A percentile compares a stretch with the other conserved stretches of the same genome.
Evolutionary conservation across 1,284 basidiomycete species (phyloP).

Genomic region (Neolentinus lepideus): DNA sequence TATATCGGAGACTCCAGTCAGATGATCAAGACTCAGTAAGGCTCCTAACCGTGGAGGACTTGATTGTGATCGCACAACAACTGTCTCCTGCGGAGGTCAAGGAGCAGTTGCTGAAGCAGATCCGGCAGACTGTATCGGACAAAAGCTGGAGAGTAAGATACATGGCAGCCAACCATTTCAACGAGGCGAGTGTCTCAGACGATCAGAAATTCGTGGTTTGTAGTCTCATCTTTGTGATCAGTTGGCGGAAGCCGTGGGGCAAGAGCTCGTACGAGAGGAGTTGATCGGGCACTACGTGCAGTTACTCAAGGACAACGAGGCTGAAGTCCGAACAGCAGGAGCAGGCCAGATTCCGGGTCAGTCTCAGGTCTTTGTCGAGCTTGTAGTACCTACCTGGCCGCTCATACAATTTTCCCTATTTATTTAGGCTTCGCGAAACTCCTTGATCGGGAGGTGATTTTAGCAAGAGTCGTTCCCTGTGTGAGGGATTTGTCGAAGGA

Average conservation of each 20-base stretch:
- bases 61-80: constrained; percentile 88
- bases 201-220: constrained; percentile 1
- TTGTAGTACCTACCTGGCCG: not conserved
- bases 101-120: constrained; percentile 83
- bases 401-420: constrained; percentile 6
- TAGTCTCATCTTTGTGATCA: constrained; percentile 22
- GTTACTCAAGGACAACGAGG: constrained; percentile 97
- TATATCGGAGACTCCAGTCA: constrained; percentile 90
- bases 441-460: constrained; percentile 90
- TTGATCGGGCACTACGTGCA: constrained; percentile 91
- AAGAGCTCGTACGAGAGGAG: constrained; percentile 91
- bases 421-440: constrained; percentile 91
- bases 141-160: constrained; percentile 99
- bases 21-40: constrained; percentile 99
- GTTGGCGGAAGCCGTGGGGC: constrained; percentile 90
- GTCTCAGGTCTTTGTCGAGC: constrained; percentile 11
- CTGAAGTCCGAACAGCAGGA: constrained; percentile 95
- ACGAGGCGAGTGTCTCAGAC: constrained; percentile 53
- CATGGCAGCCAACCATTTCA: constrained; percentile 98
- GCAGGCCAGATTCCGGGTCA: constrained; percentile 94
- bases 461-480: constrained; percentile 92
- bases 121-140: constrained; percentile 85
- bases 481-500: constrained; percentile 94
- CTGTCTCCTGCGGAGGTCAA: constrained; percentile 86
- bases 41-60: constrained; percentile 90